Conservation (phyloP, 2,329 filamentous ascomycete genomes). For the Aspergillus neoniger region DNA sequence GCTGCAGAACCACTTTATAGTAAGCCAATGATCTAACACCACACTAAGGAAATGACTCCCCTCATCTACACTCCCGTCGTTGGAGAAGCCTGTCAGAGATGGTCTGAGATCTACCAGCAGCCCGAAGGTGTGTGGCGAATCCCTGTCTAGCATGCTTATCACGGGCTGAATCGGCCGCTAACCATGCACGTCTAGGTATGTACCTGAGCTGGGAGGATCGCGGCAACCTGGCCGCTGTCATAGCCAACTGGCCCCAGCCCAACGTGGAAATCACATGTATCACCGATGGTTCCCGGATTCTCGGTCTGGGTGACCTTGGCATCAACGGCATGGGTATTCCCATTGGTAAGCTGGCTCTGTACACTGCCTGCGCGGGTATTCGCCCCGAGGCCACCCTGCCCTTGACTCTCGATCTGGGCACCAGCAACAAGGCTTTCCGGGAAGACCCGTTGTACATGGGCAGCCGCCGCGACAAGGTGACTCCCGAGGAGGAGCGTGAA, state of each 20-base stretch:
- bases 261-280: conserved; percentile 95
- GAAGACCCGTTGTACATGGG: conserved; percentile 91
- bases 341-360: conserved; percentile 92
- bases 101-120: conserved; percentile 92
- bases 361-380: conserved; percentile 94
- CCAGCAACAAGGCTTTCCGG: conserved; percentile 63
- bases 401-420: conserved; percentile 64
- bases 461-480: conserved; percentile 77
- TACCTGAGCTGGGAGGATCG: conserved; percentile 96
- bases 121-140: conserved; percentile 68
- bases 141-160: conserved; percentile 8
- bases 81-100: conserved; percentile 93
- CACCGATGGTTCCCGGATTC: conserved; percentile 90
- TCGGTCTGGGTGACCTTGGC: conserved; percentile 89
- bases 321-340: conserved; percentile 98
- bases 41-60: conserved; percentile 48
- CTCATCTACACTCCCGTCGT: conserved; percentile 59
- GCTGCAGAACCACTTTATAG: neutral
- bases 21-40: conserved; percentile 17
- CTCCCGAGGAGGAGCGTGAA: conserved; percentile 75
- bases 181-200: conserved; percentile 54
- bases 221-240: conserved; percentile 82
- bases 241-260: conserved; percentile 87
- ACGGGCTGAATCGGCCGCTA: conserved; percentile 31
- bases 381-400: conserved; percentile 70